Base-by-base conservation (phyloP, 73 alveolate genomes). In the Tetrahymena thermophila region DNA sequence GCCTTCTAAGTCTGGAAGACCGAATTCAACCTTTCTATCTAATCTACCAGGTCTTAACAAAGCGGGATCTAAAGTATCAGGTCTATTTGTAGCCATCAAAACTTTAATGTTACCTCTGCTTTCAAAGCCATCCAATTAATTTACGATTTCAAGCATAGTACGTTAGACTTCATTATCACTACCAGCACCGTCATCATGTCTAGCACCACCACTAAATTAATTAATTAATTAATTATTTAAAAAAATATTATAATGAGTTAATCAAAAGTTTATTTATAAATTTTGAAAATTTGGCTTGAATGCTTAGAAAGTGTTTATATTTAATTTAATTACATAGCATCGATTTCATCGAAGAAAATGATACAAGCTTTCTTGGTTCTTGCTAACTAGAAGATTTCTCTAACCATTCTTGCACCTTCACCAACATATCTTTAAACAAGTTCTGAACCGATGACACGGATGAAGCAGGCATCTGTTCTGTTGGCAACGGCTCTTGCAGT, bases 401-500 rank as follows among this genome's bases (percentile, higher is more conserved):
- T n/a, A 56, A 55, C 94, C 56, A 93, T 55, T 40, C 89, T 94
- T 31, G 57, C 50, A 85, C 57, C 34, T 94, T 35, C 44, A 95
- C 99, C 99, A 40, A 99, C 99, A 94, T 99, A 99, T 96, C 99
- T 99, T 95, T 99, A 99, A 43, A 99, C 99, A 31, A 99, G 97
- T 96, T 99, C 99, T 35, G 99, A 99, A 56, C 99, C 99, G 85
- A 99, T 98, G 58, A 99, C 99, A 96, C 99, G 97, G 93, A 99
- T 99, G 94, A 99, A 99, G 97, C 99, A 98, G 16, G 99, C 99
- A 43, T 84, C 98, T 37, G 99, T 97, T 96, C 99, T 96, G 95
- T 99, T 99, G 21, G 99, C 99, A 34, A 99, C 99, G 5, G 99
- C 99, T 94, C 99, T 98, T 31, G 99, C 99, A 15, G 99, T 98